Evolutionary conservation across 306 rosid species (phyloP).

Genomic region (Clitoria ternatea): DNA sequence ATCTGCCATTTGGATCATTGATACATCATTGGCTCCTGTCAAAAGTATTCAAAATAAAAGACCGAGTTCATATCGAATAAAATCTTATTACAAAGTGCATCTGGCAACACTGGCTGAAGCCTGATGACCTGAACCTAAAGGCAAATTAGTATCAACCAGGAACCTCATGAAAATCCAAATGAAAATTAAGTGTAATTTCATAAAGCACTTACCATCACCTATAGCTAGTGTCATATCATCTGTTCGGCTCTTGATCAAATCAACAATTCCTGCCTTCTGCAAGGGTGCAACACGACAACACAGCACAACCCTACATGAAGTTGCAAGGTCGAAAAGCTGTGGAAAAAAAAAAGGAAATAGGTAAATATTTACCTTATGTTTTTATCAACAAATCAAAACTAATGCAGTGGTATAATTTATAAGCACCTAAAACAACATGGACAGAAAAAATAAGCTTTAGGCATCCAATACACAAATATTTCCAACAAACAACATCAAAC

Average conservation of each 20-base stretch:
- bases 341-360: constrained; percentile 20
- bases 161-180: constrained; percentile 10
- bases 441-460: constrained; percentile 9
- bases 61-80: constrained; percentile 9
- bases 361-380: constrained; percentile 16
- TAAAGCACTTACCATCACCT: constrained; percentile 76
- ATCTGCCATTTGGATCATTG: constrained; percentile 99
- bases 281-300: constrained; percentile 99
- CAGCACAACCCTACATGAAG: constrained; percentile 77
- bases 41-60: constrained; percentile 4
- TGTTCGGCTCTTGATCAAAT: constrained; percentile 78
- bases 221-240: constrained; percentile 98
- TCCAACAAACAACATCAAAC: not conserved
- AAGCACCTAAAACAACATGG: constrained; percentile 18
- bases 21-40: constrained; percentile 96
- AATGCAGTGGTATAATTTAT: constrained; percentile 1
- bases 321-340: constrained; percentile 95
- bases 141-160: constrained; percentile 3
- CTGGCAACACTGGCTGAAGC: constrained; percentile 15
- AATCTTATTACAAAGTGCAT: constrained; percentile 9
- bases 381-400: not conserved
- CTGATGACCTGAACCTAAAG: not conserved
- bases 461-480: not conserved
- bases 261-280: constrained; percentile 99
- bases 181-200: constrained; percentile 3